Percentiles rank a stretch among this genome's conserved stretches.
Evolutionary conservation across 1,284 basidiomycete genomes (phyloP).

Genomic region (Cutaneotrichosporon cyanovorans): DNA sequence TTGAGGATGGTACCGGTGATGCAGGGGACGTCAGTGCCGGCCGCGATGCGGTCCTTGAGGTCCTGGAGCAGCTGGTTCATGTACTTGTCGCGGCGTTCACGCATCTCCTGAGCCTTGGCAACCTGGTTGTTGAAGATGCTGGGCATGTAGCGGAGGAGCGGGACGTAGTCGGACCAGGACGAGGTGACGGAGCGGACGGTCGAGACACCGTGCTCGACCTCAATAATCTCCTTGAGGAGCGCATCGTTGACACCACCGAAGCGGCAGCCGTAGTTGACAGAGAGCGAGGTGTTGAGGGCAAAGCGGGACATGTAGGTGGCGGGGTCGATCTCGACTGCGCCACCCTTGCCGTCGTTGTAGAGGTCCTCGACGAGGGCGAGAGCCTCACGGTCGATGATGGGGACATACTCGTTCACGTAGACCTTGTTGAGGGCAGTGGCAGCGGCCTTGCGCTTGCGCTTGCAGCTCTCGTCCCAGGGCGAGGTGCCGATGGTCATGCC

Average conservation of each 20-base stretch:
- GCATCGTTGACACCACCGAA: constrained; percentile 10
- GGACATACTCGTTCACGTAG: constrained; percentile 13
- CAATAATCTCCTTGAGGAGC: constrained; percentile 15
- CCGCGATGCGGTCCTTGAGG: constrained; percentile 12
- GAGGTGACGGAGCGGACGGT: constrained; percentile 12
- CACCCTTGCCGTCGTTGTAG: constrained; percentile 11
- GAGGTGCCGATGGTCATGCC: constrained; percentile 17
- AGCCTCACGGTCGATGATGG: constrained; percentile 18
- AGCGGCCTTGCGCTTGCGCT: constrained; percentile 17
- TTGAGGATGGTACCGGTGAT: constrained; percentile 18
- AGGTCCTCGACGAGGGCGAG: constrained; percentile 18
- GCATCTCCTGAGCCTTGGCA: constrained; percentile 2
- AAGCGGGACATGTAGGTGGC: constrained; percentile 12
- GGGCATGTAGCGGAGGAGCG: constrained; percentile 11
- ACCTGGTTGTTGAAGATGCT: not conserved
- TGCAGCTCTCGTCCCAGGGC: constrained; percentile 19
- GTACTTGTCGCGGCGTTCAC: constrained; percentile 16
- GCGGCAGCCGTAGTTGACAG: constrained; percentile 17
- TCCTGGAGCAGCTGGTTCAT: constrained; percentile 15
- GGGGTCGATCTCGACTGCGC: constrained; percentile 12
- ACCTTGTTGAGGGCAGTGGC: constrained; percentile 16
- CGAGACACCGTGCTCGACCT: constrained; percentile 10
- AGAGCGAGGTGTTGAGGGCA: constrained; percentile 16
- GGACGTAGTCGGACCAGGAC: constrained; percentile 14
- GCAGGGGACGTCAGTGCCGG: constrained; percentile 17